These are phyloP conservation scores for Boletellus emodensis DNA, from an alignment of 768 basidiomycete species.

Conservation along the genomic window DNA sequence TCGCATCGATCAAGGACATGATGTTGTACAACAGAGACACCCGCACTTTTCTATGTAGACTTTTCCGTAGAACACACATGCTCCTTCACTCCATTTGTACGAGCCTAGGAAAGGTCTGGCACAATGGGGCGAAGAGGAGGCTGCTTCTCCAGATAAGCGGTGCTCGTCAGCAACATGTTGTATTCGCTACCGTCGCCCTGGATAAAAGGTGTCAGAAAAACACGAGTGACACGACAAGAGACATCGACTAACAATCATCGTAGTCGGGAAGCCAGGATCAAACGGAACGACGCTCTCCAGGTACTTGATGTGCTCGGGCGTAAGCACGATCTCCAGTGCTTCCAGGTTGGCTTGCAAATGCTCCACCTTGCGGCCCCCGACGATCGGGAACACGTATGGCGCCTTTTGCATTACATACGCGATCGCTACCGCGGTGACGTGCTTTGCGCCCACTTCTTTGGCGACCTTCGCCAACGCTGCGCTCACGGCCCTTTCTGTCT, in stretches of 20 bases:
- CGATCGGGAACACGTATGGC: no score
- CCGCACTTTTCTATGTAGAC: neutral
- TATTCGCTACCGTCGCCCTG: neutral
- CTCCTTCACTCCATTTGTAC: no score
- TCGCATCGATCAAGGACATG: neutral
- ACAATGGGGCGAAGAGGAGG: neutral
- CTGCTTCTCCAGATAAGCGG: neutral
- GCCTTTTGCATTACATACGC: neutral
- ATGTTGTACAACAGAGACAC: neutral
- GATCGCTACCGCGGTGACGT: neutral
- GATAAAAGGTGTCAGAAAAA: no score
- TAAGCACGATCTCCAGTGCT: no score
- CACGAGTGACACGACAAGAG: neutral
- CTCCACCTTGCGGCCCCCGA: no score
- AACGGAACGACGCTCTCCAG: neutral
- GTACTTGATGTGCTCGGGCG: neutral
- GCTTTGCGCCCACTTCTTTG: neutral
- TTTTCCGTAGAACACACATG: neutral
- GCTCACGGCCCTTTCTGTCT: neutral
- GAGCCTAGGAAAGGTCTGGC: neutral
- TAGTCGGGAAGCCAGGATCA: neutral
- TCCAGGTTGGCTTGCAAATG: no score
- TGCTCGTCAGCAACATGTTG: neutral
- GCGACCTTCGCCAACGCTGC: neutral
- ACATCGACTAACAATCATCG: neutral